A percentile compares a stretch with the other conserved stretches of the same genome.
Evolutionary conservation across 1,284 basidiomycete species (phyloP).

Genomic region (Polyporus tsugae): DNA sequence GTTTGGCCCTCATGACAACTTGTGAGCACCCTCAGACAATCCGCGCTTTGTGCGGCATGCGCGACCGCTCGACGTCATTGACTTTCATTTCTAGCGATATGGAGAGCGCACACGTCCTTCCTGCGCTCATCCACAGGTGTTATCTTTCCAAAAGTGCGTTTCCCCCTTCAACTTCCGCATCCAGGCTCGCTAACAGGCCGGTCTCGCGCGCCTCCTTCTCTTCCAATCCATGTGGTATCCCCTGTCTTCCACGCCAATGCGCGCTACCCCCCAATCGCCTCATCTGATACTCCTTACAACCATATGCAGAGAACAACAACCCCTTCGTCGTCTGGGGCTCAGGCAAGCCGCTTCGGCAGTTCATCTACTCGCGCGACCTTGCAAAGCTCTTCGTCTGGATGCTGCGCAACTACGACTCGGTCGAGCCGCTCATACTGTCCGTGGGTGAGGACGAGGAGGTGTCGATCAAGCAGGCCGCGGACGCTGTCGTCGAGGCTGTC

Average conservation of each 20-base stretch:
- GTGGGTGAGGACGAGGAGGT: conserved; percentile 92
- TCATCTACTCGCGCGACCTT: conserved; percentile 93
- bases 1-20: conserved; percentile 87
- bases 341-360: conserved; percentile 89
- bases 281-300: background rate
- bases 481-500: conserved; percentile 83
- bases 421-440: conserved; percentile 87
- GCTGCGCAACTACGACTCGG: conserved; percentile 86
- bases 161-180: background rate
- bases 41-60: conserved; percentile 6
- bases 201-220: background rate
- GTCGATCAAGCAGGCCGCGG: conserved; percentile 85
- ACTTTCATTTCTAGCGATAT: conserved; percentile 64
- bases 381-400: conserved; percentile 95
- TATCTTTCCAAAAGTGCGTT: conserved; percentile 83
- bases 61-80: conserved; percentile 19
- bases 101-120: conserved; percentile 91
- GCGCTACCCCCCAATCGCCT: background rate
- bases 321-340: conserved; percentile 87
- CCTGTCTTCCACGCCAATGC: background rate
- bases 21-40: conserved; percentile 48
- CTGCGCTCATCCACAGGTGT: conserved; percentile 89
- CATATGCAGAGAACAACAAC: conserved; percentile 75
- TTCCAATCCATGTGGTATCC: background rate
- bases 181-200: background rate